Conservation (phyloP, 2,329 filamentous ascomycete species). For the Stachybotrys chlorohalonatus region DNA sequence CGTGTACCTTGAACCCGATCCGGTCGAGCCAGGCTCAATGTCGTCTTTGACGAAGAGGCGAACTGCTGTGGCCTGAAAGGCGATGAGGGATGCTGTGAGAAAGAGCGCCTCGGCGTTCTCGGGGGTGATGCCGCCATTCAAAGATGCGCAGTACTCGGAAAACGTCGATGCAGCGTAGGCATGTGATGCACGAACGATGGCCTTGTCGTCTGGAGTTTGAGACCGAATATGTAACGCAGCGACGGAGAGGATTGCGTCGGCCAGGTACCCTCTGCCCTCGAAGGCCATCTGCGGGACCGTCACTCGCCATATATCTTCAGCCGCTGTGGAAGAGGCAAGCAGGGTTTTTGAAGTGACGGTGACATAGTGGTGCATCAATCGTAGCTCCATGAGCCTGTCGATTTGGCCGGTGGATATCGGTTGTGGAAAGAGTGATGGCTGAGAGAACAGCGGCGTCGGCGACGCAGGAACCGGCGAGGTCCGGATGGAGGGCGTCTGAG, state of each 20-base stretch:
- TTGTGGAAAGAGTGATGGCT: conserved; percentile 15
- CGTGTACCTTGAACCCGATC: conserved; percentile 37
- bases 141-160: conserved; percentile 47
- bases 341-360: conserved; percentile 52
- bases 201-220: conserved; percentile 45
- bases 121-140: conserved; percentile 47
- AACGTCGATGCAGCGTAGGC: conserved; percentile 57
- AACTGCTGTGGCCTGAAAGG: conserved; percentile 57
- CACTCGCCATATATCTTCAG: conserved; percentile 49
- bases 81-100: conserved; percentile 52
- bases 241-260: conserved; percentile 56
- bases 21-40: conserved; percentile 23
- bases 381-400: conserved; percentile 48
- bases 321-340: conserved; percentile 39
- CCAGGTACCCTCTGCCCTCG: conserved; percentile 45
- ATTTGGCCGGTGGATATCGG: conserved; percentile 15
- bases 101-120: conserved; percentile 55
- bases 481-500: conserved; percentile 14
- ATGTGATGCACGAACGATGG: conserved; percentile 53
- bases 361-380: conserved; percentile 57
- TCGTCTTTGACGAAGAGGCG: conserved; percentile 54
- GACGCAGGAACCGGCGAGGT: conserved; percentile 11
- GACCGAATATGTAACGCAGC: conserved; percentile 54
- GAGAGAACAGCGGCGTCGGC: conserved; percentile 23
- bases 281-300: conserved; percentile 55